phyloP scores from a whole-genome alignment of 768 basidiomycete genomes.

The Hygrocybe coccinea region DNA sequence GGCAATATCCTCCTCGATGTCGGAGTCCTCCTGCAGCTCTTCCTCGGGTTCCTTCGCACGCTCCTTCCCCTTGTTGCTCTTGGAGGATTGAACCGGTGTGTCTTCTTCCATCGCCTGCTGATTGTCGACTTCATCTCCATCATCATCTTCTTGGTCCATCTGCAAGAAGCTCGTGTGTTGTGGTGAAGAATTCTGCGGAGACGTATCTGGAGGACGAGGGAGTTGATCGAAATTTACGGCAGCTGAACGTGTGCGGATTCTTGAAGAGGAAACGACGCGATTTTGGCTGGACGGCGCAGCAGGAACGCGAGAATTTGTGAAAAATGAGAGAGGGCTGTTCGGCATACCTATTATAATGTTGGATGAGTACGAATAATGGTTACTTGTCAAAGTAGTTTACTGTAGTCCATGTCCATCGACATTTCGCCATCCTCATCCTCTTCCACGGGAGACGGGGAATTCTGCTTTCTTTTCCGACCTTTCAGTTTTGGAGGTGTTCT shows the following conservation, averaged over 20 bases:
- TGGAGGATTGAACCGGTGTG: slow-evolving; percentile 13
- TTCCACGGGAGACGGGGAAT: slow-evolving; percentile 31
- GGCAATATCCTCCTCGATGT: slow-evolving; percentile 41
- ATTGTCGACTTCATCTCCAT: slow-evolving; percentile 28
- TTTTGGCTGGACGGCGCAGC: slow-evolving; percentile 39
- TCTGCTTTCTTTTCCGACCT: slow-evolving; percentile 43
- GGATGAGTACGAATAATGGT: not conserved
- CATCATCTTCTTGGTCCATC: slow-evolving; percentile 46
- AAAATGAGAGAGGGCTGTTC: slow-evolving; percentile 40
- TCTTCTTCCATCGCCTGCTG: slow-evolving; percentile 29
- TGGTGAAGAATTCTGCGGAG: slow-evolving; percentile 26
- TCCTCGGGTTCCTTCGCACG: slow-evolving; percentile 20
- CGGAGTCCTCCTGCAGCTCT: slow-evolving; percentile 43
- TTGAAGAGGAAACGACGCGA: slow-evolving; percentile 38
- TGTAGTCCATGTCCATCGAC: slow-evolving; percentile 74
- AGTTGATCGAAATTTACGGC: slow-evolving; percentile 59
- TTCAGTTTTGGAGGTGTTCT: slow-evolving; percentile 57
- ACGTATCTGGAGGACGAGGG: slow-evolving; percentile 37
- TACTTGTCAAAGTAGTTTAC: slow-evolving; percentile 38
- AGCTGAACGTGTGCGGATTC: slow-evolving; percentile 47
- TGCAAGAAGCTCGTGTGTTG: slow-evolving; percentile 43
- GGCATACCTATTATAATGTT: slow-evolving; percentile 21
- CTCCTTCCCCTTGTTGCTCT: slow-evolving; percentile 42
- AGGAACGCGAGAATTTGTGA: slow-evolving; percentile 37
- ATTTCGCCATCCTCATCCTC: slow-evolving; percentile 60